Base-by-base conservation (phyloP, 2,329 filamentous ascomycete genomes). In the Diaporthe sp. region DNA sequence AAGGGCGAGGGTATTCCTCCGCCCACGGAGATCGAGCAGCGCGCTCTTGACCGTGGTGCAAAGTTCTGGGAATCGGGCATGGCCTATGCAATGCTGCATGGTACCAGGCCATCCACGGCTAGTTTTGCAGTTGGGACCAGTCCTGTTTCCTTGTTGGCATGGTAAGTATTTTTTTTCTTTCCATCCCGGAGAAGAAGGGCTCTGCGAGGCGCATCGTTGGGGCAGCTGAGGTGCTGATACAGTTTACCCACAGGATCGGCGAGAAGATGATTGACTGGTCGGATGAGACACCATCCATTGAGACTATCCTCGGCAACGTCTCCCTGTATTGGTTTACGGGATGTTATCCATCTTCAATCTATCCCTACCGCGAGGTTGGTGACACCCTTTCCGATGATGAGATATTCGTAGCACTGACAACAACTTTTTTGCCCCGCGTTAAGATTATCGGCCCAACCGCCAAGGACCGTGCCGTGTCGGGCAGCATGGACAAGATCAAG, bases 181-280 rank as follows among this genome's bases (percentile, higher is more conserved):
- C 44, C 25, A 22, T 15, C 88, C 39, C 17, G 15, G 46, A 12
- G 15, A 53, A 39, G 9, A 15, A 34, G 25, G 4, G 4, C 10
- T 17, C 31, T 12, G 12, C 12, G 2, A 4, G 12, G 4, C 6
- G 3, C 22, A 9, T 13, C 28, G 15, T n/a, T 10, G 46, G 19
- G 8, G 46, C 31, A 53, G 28, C 2, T 10, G 19, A 37, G 62
- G 22, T 31, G 34, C 65, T 68, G 65, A 68, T 46, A 42, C 1
- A 10, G 19, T 5, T 13, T 15, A 19, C 31, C 15, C 22, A 19
- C 34, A 68, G 86, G 86, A 85, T 91, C 37, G 88, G 87, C 5
- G 90, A 92, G 78, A 91, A 91, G 79, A 88, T 89, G 74, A 81
- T 89, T 0, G 86, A 86, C 7, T 92, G 89, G 89, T 83, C 83